Percentiles rank a stretch among this genome's conserved stretches.
Conservation (phyloP, 257 asterid species). For the Ilex aquifolium region DNA sequence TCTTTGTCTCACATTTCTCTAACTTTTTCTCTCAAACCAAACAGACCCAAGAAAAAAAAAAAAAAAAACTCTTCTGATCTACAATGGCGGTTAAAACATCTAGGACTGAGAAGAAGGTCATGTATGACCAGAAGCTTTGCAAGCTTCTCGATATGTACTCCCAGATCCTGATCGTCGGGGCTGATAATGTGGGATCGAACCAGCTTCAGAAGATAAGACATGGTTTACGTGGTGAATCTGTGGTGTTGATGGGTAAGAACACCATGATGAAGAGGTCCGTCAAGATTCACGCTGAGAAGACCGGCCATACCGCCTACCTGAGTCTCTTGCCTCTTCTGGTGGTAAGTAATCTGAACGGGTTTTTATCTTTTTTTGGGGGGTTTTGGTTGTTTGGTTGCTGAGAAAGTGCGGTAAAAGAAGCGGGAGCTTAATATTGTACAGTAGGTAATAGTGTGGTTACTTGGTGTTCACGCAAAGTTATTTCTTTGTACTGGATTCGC, state of each 20-base stretch:
- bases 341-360: slow-evolving; percentile 7
- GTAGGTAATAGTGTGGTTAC: too few relatives aligned
- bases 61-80: too few relatives aligned
- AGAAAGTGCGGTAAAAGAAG: too few relatives aligned
- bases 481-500: too few relatives aligned
- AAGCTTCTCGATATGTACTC: slow-evolving; percentile 25
- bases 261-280: slow-evolving; percentile 37
- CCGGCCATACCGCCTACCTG: slow-evolving; percentile 19
- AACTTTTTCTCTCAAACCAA: too few relatives aligned
- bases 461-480: too few relatives aligned
- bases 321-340: slow-evolving; percentile 25
- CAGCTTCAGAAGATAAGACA: slow-evolving; percentile 25
- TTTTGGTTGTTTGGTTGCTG: too few relatives aligned
- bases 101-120: slow-evolving; percentile 18
- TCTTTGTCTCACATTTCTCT: too few relatives aligned
- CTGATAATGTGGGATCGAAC: slow-evolving; percentile 27
- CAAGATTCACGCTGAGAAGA: slow-evolving; percentile 21
- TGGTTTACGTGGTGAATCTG: slow-evolving; percentile 30
- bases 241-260: slow-evolving; percentile 31
- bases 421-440: too few relatives aligned
- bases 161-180: slow-evolving; percentile 22
- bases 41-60: too few relatives aligned
- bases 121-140: slow-evolving; percentile 25
- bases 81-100: slow-evolving; percentile 23
- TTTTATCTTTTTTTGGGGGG: background rate